Evolutionary conservation across 2,329 filamentous ascomycete genomes (phyloP).

Genomic region (Colletotrichum sp.): DNA sequence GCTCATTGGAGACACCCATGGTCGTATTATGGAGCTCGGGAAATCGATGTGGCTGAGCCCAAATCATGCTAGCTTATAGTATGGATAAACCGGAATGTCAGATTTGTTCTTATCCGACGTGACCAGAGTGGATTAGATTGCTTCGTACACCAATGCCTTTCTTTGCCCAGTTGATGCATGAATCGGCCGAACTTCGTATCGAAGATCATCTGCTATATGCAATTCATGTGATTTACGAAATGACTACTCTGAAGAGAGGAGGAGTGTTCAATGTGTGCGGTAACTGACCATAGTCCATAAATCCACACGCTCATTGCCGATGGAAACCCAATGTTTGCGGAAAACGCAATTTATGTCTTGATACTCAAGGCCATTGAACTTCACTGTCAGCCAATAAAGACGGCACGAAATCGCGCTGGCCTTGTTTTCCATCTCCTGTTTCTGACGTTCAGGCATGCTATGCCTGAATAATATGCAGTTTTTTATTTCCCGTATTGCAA

Average conservation of each 20-base stretch:
- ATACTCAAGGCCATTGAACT: not conserved
- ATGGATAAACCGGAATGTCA: not conserved
- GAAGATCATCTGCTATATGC: not conserved
- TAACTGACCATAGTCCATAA: accelerated
- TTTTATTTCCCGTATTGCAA: not conserved
- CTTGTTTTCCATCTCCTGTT: accelerated
- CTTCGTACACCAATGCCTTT: not conserved
- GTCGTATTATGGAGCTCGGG: not conserved
- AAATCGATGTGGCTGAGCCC: not conserved
- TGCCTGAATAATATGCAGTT: accelerated
- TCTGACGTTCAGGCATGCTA: not conserved
- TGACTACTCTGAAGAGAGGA: not conserved
- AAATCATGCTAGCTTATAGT: not conserved
- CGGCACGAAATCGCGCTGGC: not conserved
- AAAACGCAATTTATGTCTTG: not conserved
- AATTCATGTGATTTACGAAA: not conserved
- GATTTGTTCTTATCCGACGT: not conserved
- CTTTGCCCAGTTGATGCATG: not conserved
- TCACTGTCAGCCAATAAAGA: not conserved
- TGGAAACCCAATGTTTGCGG: not conserved
- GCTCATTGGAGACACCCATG: not conserved
- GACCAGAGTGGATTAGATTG: not conserved
- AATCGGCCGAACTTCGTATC: not conserved
- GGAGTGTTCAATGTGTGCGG: accelerated
- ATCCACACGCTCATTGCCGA: not conserved